Percentiles rank a stretch among this genome's conserved stretches.
phyloP scores from a whole-genome alignment of 2,329 filamentous ascomycete species.

The Alternaria novae-zelandiae region DNA sequence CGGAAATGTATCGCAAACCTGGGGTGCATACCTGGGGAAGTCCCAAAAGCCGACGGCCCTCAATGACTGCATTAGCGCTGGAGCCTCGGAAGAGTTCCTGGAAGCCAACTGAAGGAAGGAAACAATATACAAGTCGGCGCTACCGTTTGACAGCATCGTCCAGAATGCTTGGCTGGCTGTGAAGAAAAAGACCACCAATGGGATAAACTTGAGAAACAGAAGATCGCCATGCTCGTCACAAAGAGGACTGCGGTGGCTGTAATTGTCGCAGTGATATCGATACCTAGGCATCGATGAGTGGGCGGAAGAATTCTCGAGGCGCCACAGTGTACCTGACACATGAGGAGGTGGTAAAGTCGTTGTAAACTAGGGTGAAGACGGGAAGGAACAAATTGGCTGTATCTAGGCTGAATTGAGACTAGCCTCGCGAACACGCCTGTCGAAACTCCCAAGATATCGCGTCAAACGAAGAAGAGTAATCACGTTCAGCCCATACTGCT shows the following conservation, averaged over 20 bases:
- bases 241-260: neutral
- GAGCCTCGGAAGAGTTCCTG: neutral
- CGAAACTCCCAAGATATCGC: neutral
- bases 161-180: conserved; percentile 24
- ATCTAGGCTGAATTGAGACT: neutral
- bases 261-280: neutral
- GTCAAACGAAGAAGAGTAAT: neutral
- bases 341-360: neutral
- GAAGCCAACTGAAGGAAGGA: conserved; percentile 5
- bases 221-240: neutral
- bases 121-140: conserved; percentile 22
- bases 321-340: neutral
- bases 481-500: neutral
- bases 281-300: neutral
- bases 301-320: conserved; percentile 2
- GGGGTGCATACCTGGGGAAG: conserved; percentile 10
- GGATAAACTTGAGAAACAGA: conserved; percentile 12
- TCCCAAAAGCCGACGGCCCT: conserved; percentile 8
- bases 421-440: neutral
- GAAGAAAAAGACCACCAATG: conserved; percentile 31
- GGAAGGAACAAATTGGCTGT: neutral
- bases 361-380: neutral
- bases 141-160: conserved; percentile 19
- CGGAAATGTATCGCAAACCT: conserved; percentile 3
- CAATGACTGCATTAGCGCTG: conserved; percentile 7